Base-by-base conservation (phyloP, 768 basidiomycete species). In the Hygrocybe punicea region DNA sequence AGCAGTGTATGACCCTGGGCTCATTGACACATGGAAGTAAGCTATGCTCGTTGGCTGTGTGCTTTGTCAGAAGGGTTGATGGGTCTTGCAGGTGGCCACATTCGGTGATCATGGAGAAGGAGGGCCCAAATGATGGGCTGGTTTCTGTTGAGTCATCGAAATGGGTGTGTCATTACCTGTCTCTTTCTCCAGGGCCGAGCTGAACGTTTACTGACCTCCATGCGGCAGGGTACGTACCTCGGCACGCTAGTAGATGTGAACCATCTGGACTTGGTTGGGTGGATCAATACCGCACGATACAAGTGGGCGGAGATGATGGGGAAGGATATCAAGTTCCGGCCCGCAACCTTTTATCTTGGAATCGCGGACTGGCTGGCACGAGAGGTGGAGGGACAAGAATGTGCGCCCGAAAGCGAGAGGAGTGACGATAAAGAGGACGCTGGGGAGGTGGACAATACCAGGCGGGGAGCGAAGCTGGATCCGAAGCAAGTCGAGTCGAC, bases 111-210 rank as follows among this genome's bases (percentile, higher is more conserved):
- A 70, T 86, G 17, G 85, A 88, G 63, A 87, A 89, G 66, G 93
- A 97, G 73, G 96, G 95, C 16, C 84, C 91, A 33, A 97, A 98
- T 65, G 93, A 98, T 69, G 97, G 97, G 1, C 80, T 99, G 47
- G 96, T 99, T 46, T 89, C 87, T 46, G 84, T 96, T 44, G 77
- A 86, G 58, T 93, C 91, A 4, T 85, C 93, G 2, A 84, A 86
- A 78, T 96, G 95, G 93, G 85, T 83, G 55, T 37, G 74, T 67
- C 23, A 21, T 7, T 29, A 35, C 57, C 23, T 33, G 19, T 10
- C 17, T 8, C 29, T 29, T 52, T 23, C 11, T 19, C 39, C 8
- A 14, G 6, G 33, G 37, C n/a, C 11, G 14, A 25, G 21, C 19
- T 24, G 44, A 24, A 9, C 8, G 52, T n/a, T n/a, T n/a, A 40